Evolutionary conservation across 768 basidiomycete species (phyloP), one percentile per base, ranked within the genome.

Genomic region (Collybiopsis luxurians): DNA sequence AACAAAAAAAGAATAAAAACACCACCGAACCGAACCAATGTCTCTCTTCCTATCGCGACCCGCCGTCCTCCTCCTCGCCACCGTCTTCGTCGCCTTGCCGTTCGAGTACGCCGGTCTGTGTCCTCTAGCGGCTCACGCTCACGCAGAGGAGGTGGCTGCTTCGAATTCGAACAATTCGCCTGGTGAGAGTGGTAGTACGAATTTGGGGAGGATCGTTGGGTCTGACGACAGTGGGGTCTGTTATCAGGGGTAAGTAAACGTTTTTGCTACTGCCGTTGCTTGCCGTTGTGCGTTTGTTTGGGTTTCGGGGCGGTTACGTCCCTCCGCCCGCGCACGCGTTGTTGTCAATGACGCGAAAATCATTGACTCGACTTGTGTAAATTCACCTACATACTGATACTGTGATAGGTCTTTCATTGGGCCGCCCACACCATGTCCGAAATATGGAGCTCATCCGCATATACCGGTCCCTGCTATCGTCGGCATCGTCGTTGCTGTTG

Each of bases 51-150:
- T 54, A 4, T 31, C 40, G 19, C 26, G 53, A 31, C 53, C 53
- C 11, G 53, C 53, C 27, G 43, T 54, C 23, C 36, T 54, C 28
- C 43, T 54, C 36, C 53, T 54, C 42, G 30, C 53, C 13, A 45
- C 53, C 12, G 17, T 31, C 19, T 54, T n/a, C 17, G 36, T n/a
- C n/a, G n/a, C n/a, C n/a, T n/a, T n/a, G n/a, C n/a, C n/a, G n/a
- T n/a, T n/a, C n/a, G n/a, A 31, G n/a, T 44, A 40, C 17, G 34
- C 24, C 28, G 23, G 39, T 44, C 53, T 44, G 5, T 44, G 31
- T 34, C 31, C 31, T 34, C 6, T 34, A 34, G 6, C 31, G 5
- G 53, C 43, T 36, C 39, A 54, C 2, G 53, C 53, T n/a, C n/a
- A n/a, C n/a, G n/a, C n/a, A n/a, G n/a, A 24, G 53, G 40, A 36